Percentiles rank a stretch among this genome's conserved stretches.
Conservation (phyloP, 2,329 filamentous ascomycete species). For the Aspergillus carbonarius region DNA sequence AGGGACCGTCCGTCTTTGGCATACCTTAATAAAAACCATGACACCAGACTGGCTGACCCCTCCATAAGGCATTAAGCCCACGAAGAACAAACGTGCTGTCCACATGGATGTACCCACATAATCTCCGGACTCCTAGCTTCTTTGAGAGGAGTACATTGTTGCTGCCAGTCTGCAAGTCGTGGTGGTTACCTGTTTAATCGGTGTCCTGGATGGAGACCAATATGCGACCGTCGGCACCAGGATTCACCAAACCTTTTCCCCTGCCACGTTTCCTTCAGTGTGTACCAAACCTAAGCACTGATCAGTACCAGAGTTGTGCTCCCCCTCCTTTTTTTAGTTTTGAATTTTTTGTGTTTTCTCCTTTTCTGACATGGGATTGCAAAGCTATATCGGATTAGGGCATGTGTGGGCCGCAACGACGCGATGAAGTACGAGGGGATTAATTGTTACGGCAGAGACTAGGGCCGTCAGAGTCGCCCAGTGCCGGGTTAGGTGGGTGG, state of each 20-base stretch:
- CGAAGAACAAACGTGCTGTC: neutral
- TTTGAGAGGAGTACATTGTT: neutral
- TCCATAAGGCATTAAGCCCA: neutral
- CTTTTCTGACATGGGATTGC: neutral
- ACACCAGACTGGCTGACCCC: neutral
- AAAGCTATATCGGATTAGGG: neutral
- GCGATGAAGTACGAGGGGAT: neutral
- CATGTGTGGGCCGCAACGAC: constrained; percentile 1
- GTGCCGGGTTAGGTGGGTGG: neutral
- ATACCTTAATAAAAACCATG: neutral
- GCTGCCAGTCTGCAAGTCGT: neutral
- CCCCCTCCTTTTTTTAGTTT: neutral
- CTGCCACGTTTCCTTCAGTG: neutral
- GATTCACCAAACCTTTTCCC: neutral
- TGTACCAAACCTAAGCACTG: neutral
- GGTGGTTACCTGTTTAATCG: neutral
- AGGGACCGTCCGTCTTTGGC: neutral
- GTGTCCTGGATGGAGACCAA: neutral
- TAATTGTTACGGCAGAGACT: neutral
- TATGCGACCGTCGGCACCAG: neutral
- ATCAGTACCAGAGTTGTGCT: neutral
- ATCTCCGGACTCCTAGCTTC: neutral
- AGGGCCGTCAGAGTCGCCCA: constrained; percentile 6
- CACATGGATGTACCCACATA: neutral
- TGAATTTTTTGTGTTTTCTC: neutral